Conservation (phyloP, 345 rosid genomes). For the Hypericum androsaemum region DNA sequence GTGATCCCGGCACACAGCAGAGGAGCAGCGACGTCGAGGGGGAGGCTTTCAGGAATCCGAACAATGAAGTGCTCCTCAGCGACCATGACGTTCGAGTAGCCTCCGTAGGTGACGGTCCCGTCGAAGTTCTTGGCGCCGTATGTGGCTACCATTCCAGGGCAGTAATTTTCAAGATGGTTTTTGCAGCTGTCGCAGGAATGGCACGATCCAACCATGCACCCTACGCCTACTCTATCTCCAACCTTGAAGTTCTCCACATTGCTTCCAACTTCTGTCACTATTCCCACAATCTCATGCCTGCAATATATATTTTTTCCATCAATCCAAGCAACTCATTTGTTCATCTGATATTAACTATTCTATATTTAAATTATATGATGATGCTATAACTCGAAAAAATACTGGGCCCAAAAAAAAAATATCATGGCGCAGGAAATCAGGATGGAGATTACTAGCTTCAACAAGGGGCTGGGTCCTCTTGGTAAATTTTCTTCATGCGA, state of each 20-base stretch:
- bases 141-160: not conserved
- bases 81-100: conserved; percentile 3
- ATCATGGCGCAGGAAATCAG: no score
- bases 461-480: no score
- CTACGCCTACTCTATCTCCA: conserved; percentile 12
- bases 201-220: conserved; percentile 9
- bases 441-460: no score
- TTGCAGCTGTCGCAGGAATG: conserved; percentile 8
- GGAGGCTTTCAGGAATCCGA: no score
- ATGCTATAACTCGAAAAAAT: no score
- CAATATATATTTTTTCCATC: not conserved
- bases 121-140: not conserved
- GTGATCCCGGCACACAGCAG: no score
- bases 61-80: not conserved
- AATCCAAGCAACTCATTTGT: no score
- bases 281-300: conserved; percentile 14
- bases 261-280: conserved; percentile 11
- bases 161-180: conserved; percentile 9
- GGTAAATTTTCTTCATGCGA: no score
- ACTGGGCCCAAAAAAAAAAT: no score
- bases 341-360: no score
- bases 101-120: conserved; percentile 12
- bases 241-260: conserved; percentile 4
- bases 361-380: no score
- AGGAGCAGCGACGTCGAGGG: no score